These are phyloP conservation scores for Microdochium trichocladiopsis DNA, from an alignment of 2,329 filamentous ascomycete genomes.

Conservation along the genomic window DNA sequence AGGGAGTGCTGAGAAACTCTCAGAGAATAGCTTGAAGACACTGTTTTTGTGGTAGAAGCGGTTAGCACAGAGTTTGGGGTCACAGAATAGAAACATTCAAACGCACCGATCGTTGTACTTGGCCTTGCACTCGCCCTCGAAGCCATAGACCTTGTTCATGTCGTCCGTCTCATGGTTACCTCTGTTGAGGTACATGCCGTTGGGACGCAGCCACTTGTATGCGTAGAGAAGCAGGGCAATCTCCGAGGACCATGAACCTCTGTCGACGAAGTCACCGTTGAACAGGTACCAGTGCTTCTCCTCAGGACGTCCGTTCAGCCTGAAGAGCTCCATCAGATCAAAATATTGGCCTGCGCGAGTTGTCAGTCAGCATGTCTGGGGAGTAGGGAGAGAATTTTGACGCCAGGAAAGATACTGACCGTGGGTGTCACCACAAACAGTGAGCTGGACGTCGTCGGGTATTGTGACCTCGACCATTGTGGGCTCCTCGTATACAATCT, in stretches of 20 bases:
- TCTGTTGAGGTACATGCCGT: conserved; percentile 88
- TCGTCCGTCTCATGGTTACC: conserved; percentile 99
- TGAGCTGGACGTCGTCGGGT: conserved; percentile 69
- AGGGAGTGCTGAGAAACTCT: conserved; percentile 92
- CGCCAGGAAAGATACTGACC: conserved; percentile 51
- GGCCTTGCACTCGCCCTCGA: conserved; percentile 95
- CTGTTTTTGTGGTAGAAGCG: conserved; percentile 27
- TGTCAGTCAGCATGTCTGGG: conserved; percentile 9
- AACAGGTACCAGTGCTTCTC: conserved; percentile 93
- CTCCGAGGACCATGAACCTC: conserved; percentile 97
- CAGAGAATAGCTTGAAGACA: conserved; percentile 94
- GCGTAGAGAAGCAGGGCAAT: conserved; percentile 90
- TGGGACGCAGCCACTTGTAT: conserved; percentile 91
- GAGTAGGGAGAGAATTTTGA: not conserved
- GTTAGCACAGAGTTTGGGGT: conserved; percentile 1
- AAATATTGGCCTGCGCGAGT: conserved; percentile 78
- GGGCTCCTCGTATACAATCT: conserved; percentile 84
- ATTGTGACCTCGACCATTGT: conserved; percentile 96
- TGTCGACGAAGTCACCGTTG: conserved; percentile 97
- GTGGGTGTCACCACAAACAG: conserved; percentile 95
- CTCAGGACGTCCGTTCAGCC: conserved; percentile 75
- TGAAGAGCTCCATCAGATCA: conserved; percentile 93
- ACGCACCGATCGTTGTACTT: conserved; percentile 82
- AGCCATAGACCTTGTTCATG: conserved; percentile 98
- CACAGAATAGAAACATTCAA: not conserved